Conservation (phyloP, 1,284 basidiomycete genomes). For the Porogramme epimiltina region DNA sequence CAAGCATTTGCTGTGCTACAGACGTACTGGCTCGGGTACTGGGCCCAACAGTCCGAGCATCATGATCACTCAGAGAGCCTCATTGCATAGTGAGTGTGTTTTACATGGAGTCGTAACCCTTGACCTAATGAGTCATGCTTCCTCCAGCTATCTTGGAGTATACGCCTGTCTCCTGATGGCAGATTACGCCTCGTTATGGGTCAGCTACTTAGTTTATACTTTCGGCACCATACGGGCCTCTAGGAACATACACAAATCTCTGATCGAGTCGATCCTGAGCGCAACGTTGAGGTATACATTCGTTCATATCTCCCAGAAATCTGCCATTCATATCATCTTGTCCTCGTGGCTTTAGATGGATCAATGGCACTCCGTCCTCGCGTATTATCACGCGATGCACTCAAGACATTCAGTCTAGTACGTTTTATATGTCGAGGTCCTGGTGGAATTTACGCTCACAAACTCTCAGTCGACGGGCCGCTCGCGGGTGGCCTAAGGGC, state of each 20-base stretch:
- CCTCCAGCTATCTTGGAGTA: slow-evolving; percentile 38
- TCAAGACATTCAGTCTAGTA: slow-evolving; percentile 51
- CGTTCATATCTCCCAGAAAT: not conserved
- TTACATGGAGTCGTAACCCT: not conserved
- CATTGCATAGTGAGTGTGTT: slow-evolving; percentile 31
- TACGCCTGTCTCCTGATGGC: slow-evolving; percentile 38
- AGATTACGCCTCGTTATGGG: slow-evolving; percentile 17
- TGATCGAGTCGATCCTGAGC: slow-evolving; percentile 55
- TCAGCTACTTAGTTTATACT: slow-evolving; percentile 33
- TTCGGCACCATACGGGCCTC: slow-evolving; percentile 49
- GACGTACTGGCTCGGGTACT: slow-evolving; percentile 29
- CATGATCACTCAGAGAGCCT: slow-evolving; percentile 28
- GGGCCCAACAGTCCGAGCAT: slow-evolving; percentile 32
- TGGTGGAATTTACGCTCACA: not conserved
- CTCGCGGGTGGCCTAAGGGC: slow-evolving; percentile 21
- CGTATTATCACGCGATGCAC: slow-evolving; percentile 57
- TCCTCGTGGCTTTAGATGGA: slow-evolving; percentile 44
- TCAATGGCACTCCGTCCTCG: slow-evolving; percentile 56
- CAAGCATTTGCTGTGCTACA: slow-evolving; percentile 23
- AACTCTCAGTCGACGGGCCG: slow-evolving; percentile 31
- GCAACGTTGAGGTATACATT: slow-evolving; percentile 46
- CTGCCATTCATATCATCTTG: not conserved
- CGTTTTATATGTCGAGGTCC: slow-evolving; percentile 1
- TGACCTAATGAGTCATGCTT: not conserved
- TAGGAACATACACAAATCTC: slow-evolving; percentile 49